Evolutionary conservation across 2,329 filamentous ascomycete species (phyloP).

Genomic region (Harringtonia lauricola): DNA sequence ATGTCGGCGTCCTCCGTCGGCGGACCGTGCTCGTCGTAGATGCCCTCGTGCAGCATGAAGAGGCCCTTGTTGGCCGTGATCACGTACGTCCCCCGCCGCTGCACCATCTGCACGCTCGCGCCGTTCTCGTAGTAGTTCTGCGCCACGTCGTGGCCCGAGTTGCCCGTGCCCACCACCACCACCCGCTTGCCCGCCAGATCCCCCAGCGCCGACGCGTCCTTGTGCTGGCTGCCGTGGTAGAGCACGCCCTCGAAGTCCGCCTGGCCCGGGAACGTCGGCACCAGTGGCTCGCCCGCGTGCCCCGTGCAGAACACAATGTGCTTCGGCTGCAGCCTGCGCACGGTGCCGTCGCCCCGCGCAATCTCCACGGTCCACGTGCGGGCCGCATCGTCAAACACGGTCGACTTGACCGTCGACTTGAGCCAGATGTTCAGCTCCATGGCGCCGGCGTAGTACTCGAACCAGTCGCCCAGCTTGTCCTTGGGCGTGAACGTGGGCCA

Average conservation of each 20-base stretch:
- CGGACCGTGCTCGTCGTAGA: constrained; percentile 21
- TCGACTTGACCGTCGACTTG: constrained; percentile 33
- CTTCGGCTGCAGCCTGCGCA: constrained; percentile 45
- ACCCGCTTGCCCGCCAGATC: constrained; percentile 29
- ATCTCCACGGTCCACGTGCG: constrained; percentile 32
- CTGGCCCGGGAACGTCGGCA: constrained; percentile 45
- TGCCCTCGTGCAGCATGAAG: constrained; percentile 30
- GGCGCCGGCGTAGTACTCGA: constrained; percentile 51
- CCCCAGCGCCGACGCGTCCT: constrained; percentile 24
- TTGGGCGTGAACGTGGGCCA: constrained; percentile 65
- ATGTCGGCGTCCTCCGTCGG: constrained; percentile 48
- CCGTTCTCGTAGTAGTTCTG: constrained; percentile 48
- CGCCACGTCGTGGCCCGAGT: constrained; percentile 47
- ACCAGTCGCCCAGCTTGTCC: constrained; percentile 59
- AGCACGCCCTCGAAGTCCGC: constrained; percentile 40
- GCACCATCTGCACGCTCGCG: constrained; percentile 48
- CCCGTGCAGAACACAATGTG: constrained; percentile 60
- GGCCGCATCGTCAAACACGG: constrained; percentile 40
- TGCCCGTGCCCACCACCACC: constrained; percentile 46
- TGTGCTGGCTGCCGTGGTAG: constrained; percentile 43
- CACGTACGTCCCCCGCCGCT: constrained; percentile 46
- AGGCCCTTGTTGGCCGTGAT: constrained; percentile 33
- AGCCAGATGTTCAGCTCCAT: constrained; percentile 63
- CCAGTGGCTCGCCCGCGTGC: constrained; percentile 54
- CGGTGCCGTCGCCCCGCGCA: constrained; percentile 20